Base-by-base conservation (phyloP, 179 eudicot genomes). In the Monotropa hypopitys region DNA sequence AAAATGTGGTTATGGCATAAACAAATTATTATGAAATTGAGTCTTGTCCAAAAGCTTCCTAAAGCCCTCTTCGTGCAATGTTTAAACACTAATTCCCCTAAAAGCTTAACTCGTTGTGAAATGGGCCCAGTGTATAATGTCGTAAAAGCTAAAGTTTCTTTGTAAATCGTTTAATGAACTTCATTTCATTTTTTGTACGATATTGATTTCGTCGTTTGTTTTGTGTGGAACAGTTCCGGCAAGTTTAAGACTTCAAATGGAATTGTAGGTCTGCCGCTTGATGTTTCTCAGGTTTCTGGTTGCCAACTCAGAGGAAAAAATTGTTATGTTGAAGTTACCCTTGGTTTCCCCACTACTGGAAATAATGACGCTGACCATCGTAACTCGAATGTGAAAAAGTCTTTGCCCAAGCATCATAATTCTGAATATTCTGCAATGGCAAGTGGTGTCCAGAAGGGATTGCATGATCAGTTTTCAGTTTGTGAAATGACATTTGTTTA, bases 311-410 rank as follows among this genome's bases (percentile, higher is more conserved):
- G 87, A 81, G 94, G 92, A 53, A 88, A 90, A 84, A 90, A 80
- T 82, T 89, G 88, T 85, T 96, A 84, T 80, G 84, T 88, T 78
- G 99, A 96, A 87, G 95, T 96, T 77, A 87, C 93, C 70, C 85
- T 96, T 76, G 97, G 99, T 73, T 88, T 87, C 81, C 74, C 76
- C 73, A 38, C 70, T 65, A 65, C 81, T 76, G 88, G 75, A 83
- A 85, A 80, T 86, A 90, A 81, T 40, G 85, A 84, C 54, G 72
- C 70, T n/a, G 72, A 78, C 72, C 83, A 78, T 71, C 78, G 79
- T 38, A 84, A 80, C 78, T 77, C 70, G 21, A 81, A 74, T 82
- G 73, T 68, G 50, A 80, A 84, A 50, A 84, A 81, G 76, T 83
- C 76, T 74, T 11, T 71, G 26, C 30, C 86, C 70, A 79, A 81